Conservation (phyloP, 2,329 filamentous ascomycete species). For the Proliferodiscus dingleyae region DNA sequence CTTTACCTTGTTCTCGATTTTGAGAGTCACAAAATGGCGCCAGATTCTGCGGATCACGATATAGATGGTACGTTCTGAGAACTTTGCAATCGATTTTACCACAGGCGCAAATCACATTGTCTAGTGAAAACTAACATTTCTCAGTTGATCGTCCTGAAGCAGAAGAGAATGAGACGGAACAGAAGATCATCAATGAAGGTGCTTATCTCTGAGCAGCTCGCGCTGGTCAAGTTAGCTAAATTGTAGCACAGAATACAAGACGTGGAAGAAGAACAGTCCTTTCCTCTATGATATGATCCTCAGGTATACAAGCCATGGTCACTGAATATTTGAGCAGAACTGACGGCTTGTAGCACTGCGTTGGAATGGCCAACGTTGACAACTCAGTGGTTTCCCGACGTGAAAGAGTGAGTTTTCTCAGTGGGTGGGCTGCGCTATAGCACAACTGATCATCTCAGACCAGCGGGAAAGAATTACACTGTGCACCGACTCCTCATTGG, state of each 20-base stretch:
- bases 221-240: slow-evolving; percentile 1
- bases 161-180: slow-evolving; percentile 66
- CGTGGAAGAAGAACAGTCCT: slow-evolving; percentile 99
- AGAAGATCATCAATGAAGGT: slow-evolving; percentile 94
- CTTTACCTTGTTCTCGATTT: neutral
- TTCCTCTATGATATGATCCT: slow-evolving; percentile 98
- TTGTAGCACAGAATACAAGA: slow-evolving; percentile 77
- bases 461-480: slow-evolving; percentile 80
- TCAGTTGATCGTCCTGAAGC: slow-evolving; percentile 49
- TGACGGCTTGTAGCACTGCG: slow-evolving; percentile 58
- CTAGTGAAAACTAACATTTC: slow-evolving; percentile 29
- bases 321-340: slow-evolving; percentile 3
- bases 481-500: slow-evolving; percentile 87
- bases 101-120: neutral
- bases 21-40: slow-evolving; percentile 38
- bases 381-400: slow-evolving; percentile 96
- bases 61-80: slow-evolving; percentile 41
- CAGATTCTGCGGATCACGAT: slow-evolving; percentile 40
- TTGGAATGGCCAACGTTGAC: slow-evolving; percentile 97
- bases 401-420: slow-evolving; percentile 60
- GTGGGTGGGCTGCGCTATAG: neutral
- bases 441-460: slow-evolving; percentile 35
- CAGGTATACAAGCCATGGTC: slow-evolving; percentile 45
- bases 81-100: slow-evolving; percentile 3
- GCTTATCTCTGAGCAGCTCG: neutral